A percentile compares a stretch with the other conserved stretches of the same genome.
Conservation (phyloP, 148 eudicot species). For the Camellia sinensis region DNA sequence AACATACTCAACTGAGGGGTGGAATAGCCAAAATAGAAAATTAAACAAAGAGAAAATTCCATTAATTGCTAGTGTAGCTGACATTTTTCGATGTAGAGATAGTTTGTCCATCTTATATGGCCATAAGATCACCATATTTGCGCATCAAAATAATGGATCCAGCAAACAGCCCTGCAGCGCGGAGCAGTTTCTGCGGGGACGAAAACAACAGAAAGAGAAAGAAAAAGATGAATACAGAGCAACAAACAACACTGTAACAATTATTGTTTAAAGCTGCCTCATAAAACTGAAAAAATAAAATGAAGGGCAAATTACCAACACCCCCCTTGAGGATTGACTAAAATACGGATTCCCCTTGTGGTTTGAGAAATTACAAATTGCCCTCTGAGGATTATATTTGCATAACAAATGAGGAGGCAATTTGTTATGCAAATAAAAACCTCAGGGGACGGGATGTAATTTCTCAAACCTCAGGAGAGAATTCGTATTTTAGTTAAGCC, state of each 20-base stretch:
- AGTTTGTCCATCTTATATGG: conserved; percentile 11
- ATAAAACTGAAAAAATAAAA: background rate
- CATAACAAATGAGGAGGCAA: too few species aligned
- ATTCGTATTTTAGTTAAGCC: too few species aligned
- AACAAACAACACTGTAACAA: background rate
- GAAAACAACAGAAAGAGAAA: background rate
- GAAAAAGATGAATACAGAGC: background rate
- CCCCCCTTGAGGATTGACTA: too few species aligned
- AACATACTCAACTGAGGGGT: background rate
- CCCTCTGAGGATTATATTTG: too few species aligned
- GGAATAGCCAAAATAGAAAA: background rate
- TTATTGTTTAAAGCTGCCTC: background rate
- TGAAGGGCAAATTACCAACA: too few species aligned
- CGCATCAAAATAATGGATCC: conserved; percentile 46
- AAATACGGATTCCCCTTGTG: too few species aligned
- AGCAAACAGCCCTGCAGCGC: conserved; percentile 44
- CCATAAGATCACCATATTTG: conserved; percentile 44
- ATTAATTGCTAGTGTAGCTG: conserved; percentile 8
- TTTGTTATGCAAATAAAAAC: too few species aligned
- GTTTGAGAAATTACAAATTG: too few species aligned
- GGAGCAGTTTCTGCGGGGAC: conserved; percentile 36
- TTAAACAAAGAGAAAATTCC: background rate
- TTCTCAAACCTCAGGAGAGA: too few species aligned
- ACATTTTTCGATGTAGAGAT: background rate
- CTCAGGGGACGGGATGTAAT: too few species aligned